Percentiles rank a stretch among this genome's conserved stretches.
Evolutionary conservation across 2,329 filamentous ascomycete species (phyloP).

Genomic region (Penicillium sp.): DNA sequence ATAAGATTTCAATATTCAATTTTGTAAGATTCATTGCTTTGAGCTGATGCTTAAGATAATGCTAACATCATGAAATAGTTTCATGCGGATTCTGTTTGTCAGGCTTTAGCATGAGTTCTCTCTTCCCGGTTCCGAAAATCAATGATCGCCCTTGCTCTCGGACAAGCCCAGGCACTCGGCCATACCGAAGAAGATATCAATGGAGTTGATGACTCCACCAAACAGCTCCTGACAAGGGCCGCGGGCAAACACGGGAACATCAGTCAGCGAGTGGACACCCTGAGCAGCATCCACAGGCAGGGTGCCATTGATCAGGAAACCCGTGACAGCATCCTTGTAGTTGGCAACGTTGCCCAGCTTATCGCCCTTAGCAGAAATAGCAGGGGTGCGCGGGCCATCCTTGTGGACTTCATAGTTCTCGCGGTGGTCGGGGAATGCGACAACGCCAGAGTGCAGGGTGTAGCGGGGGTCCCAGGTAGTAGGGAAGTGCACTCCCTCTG

Average conservation of each 20-base stretch:
- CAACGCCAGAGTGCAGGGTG: constrained; percentile 72
- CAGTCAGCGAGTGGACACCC: constrained; percentile 76
- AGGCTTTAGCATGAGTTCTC: neutral
- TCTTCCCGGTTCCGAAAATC: neutral
- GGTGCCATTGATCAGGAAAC: constrained; percentile 76
- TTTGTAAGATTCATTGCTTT: neutral
- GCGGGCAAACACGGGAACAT: constrained; percentile 75
- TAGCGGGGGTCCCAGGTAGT: constrained; percentile 84
- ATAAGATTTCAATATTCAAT: neutral
- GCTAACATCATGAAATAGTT: neutral
- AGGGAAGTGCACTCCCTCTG: constrained; percentile 74
- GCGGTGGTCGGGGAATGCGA: constrained; percentile 70
- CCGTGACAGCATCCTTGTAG: constrained; percentile 64
- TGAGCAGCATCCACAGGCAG: constrained; percentile 63
- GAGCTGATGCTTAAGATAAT: neutral
- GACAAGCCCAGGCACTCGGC: constrained; percentile 42
- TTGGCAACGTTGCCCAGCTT: constrained; percentile 66
- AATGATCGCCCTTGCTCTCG: constrained; percentile 7
- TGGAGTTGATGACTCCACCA: constrained; percentile 49
- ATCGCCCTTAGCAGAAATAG: constrained; percentile 56
- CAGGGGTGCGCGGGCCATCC: constrained; percentile 63
- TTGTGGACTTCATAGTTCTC: constrained; percentile 76
- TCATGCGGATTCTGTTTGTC: neutral
- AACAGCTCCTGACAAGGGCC: constrained; percentile 79
- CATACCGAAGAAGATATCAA: constrained; percentile 45